These are phyloP conservation scores for Microthlaspi erraticum DNA, from an alignment of 345 rosid species.

Conservation along the genomic window DNA sequence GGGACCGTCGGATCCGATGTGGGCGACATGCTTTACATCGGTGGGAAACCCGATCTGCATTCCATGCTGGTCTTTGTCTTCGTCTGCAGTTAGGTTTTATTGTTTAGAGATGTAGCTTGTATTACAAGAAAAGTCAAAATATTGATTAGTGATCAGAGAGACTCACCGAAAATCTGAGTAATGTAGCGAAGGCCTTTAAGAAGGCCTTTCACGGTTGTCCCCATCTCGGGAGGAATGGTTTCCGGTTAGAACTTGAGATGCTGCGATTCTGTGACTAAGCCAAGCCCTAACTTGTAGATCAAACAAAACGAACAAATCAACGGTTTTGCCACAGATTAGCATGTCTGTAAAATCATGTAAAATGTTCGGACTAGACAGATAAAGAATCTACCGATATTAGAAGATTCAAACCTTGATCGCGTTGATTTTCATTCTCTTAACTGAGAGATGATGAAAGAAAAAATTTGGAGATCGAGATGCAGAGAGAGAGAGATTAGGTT, in stretches of 20 bases:
- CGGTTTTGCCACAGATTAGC: not conserved
- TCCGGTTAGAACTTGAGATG: conserved; percentile 29
- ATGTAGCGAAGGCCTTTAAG: conserved; percentile 62
- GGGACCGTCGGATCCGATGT: conserved; percentile 76
- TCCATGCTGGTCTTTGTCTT: conserved; percentile 56
- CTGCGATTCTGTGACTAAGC: not conserved
- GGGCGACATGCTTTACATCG: conserved; percentile 84
- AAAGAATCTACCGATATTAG: not conserved
- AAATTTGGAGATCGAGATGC: not conserved
- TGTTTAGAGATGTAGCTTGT: not conserved
- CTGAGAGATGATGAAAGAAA: conserved; percentile 1
- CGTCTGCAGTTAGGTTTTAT: conserved; percentile 42
- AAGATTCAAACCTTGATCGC: conserved; percentile 23
- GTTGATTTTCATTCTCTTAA: conserved; percentile 20
- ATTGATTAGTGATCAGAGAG: not conserved
- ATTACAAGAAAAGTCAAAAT: conserved; percentile 13
- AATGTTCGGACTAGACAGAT: not conserved
- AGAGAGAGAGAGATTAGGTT: conserved; percentile 22
- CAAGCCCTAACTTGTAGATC: conserved; percentile 33
- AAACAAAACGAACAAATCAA: conserved; percentile 9
- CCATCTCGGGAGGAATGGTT: conserved; percentile 30
- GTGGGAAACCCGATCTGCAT: conserved; percentile 75
- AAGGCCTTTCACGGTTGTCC: conserved; percentile 58
- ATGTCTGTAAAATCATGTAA: not conserved
- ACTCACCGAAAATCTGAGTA: conserved; percentile 60